Evolutionary conservation across 768 basidiomycete genomes (phyloP), one percentile per base, ranked within the genome.

Genomic region (Auriculariales sp.): DNA sequence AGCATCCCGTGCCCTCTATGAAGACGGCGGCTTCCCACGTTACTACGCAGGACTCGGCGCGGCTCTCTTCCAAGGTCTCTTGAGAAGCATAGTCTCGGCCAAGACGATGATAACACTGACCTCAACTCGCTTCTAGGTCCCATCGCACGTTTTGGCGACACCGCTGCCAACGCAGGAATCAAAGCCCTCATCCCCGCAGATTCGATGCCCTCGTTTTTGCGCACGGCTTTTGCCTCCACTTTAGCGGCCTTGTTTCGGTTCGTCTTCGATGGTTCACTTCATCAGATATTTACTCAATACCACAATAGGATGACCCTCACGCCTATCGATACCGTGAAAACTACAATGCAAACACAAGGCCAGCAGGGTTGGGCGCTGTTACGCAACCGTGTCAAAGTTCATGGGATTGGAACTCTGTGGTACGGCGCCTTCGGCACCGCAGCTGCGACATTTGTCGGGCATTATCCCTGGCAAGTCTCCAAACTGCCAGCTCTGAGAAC

Each of bases 241-340:
- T 77, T 83, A 0, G 89, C 89, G 0, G 92, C 93, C 0, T 68
- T 70, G 10, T 95, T 94, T 65, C 70, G 93, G 47, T n/a, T 30
- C 28, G 14, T 7, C 19, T n/a, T 35, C 28, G 29, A 17, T 5
- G 28, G 35, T 4, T 2, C 30, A 32, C 2, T 1, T 29, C 35
- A 5, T 48, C 30, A 5, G 6, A 36, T 30, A 12, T n/a, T 32
- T n/a, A n/a, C n/a, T n/a, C n/a, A n/a, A n/a, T n/a, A n/a, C n/a
- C n/a, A n/a, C n/a, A n/a, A 15, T 28, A 6, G n/a, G n/a, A 95
- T 95, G 79, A 67, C 83, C n/a, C 66, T 97, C 30, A 94, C 88
- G 0, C 94, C 94, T 0, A 74, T 97, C 47, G 93, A 97, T 64
- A 93, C 93, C 1, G 58, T 95, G 54, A 95, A 97, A 73, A 98